Evolutionary conservation across 805 yeast species (phyloP), one percentile per base, ranked within the genome.

Genomic region (Nakazawaea laoshanensis): DNA sequence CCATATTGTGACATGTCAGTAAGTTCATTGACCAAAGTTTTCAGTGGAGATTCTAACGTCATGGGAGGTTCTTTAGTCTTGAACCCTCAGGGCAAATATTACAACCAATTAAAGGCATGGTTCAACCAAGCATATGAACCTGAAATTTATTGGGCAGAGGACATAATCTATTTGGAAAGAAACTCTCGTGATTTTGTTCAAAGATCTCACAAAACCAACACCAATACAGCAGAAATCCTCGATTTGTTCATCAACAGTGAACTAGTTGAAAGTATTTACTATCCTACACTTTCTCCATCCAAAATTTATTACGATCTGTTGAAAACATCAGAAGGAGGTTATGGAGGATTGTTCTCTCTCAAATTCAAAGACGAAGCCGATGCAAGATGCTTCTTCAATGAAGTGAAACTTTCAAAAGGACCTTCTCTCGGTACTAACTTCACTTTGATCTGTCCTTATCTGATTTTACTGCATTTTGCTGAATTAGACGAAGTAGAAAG

Each of bases 11-110:
- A 92, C 54, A 69, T 88, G 31, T 81, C 84, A 11, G 92, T 79
- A 21, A 73, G 89, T 20, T 85, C 96, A 7, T 64, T 92, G 40
- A 88, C 96, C 8, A 92, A 92, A 53, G 82, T 88, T 12, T 92
- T 92, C 52, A 77, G 89, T 23, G 96, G 97, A 16, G 96, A 86
- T 52, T 80, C 95, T 20, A 87, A 89, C 49, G 96, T 89, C 32
- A 83, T 89, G 89, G 96, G 87, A 1, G 98, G 98, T 3, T 77
- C 89, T 9, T 55, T 88, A 40, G 77, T 86, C 5, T 59, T 92
- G 45, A 92, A 89, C 49, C 81, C 88, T 4, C 47, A 62, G 5
- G 67, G 88, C 7, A 57, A 53, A 26, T 55, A 47, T 41, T 87
- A 71, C 58, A 36, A 44, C 3, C 38, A 33, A 35, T 65, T 84